A percentile compares a stretch with the other conserved stretches of the same genome.
Evolutionary conservation across 345 rosid species (phyloP).

Genomic region (Populus pruinosa): DNA sequence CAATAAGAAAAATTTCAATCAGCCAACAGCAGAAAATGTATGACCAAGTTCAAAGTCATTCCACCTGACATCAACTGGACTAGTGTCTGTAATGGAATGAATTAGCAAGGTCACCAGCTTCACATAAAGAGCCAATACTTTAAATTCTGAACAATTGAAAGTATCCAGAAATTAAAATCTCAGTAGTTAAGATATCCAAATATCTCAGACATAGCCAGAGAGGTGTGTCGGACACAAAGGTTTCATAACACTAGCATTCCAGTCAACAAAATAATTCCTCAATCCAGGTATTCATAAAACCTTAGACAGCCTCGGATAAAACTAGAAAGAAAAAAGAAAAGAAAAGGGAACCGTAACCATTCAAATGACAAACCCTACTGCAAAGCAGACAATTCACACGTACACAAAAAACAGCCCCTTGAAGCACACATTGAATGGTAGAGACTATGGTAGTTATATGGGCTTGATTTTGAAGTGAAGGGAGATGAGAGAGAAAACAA

Average conservation of each 20-base stretch:
- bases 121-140: neutral
- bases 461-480: slow-evolving; percentile 99
- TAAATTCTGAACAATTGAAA: neutral
- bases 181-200: neutral
- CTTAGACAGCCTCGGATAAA: slow-evolving; percentile 4
- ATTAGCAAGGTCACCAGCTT: neutral
- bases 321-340: neutral
- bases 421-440: neutral
- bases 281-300: neutral
- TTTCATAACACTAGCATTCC: slow-evolving; percentile 4
- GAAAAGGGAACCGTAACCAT: neutral
- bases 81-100: neutral
- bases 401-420: neutral
- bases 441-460: slow-evolving; percentile 33
- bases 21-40: neutral
- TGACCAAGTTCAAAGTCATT: neutral
- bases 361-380: slow-evolving; percentile 7
- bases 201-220: neutral
- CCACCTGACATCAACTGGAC: neutral
- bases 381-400: slow-evolving; percentile 1
- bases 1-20: neutral
- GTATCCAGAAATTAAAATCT: neutral
- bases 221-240: neutral
- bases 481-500: slow-evolving; percentile 96
- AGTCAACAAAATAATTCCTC: neutral